phyloP scores from a whole-genome alignment of 495 filamentous ascomycete species.

The Tuber umbilicatum region DNA sequence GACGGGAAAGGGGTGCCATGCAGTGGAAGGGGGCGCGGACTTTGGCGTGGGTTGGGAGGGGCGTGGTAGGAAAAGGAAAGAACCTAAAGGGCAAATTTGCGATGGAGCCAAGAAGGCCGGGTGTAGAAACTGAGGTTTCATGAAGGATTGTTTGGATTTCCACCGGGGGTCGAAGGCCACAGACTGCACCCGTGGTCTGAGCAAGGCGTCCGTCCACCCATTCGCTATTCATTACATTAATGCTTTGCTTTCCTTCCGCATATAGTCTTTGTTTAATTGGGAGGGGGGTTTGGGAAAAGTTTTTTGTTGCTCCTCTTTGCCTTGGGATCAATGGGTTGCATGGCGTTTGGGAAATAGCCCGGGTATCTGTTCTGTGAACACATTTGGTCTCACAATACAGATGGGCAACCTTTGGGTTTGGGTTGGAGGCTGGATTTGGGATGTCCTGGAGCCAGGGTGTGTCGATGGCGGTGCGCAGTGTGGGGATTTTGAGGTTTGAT shows the following conservation, averaged over 20 bases:
- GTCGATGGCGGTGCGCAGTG: background rate
- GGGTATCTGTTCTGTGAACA: background rate
- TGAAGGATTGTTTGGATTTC: background rate
- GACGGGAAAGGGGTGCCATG: slow-evolving; percentile 67
- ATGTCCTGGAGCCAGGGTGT: background rate
- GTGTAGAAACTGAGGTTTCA: slow-evolving; percentile 31
- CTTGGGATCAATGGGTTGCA: background rate
- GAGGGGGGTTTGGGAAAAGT: background rate
- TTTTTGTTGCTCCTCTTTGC: background rate
- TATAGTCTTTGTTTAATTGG: background rate
- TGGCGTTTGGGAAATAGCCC: background rate
- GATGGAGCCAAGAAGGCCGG: slow-evolving; percentile 45
- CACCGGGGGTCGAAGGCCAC: too few species aligned
- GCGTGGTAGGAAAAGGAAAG: slow-evolving; percentile 57
- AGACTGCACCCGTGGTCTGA: background rate
- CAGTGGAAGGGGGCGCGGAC: slow-evolving; percentile 73
- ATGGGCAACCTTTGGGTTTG: background rate
- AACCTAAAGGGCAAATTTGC: slow-evolving; percentile 50
- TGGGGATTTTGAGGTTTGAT: background rate
- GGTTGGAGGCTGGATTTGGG: background rate
- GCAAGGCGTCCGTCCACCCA: background rate
- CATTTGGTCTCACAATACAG: background rate
- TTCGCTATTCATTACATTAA: background rate
- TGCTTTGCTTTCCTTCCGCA: background rate
- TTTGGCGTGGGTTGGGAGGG: slow-evolving; percentile 62